phyloP scores from a whole-genome alignment of 1,284 basidiomycete genomes.

The Termitomyces sp. region DNA sequence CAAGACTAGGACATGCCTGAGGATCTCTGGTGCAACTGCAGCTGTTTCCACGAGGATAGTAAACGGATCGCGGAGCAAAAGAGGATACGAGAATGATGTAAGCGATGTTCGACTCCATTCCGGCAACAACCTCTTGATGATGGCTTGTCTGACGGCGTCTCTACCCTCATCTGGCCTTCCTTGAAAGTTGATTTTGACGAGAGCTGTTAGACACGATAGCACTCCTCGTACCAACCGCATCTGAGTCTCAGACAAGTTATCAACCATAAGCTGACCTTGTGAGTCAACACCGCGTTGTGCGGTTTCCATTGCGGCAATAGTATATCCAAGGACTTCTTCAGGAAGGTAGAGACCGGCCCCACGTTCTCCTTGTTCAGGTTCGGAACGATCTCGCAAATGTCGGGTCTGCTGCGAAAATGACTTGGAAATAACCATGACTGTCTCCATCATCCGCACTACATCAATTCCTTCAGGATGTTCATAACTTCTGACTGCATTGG shows the following conservation, averaged over 20 bases:
- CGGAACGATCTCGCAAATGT: constrained; percentile 68
- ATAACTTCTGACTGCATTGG: constrained; percentile 46
- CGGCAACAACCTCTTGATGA: constrained; percentile 82
- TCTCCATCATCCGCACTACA: constrained; percentile 72
- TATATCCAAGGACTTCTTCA: constrained; percentile 88
- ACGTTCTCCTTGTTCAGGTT: constrained; percentile 67
- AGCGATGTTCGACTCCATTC: constrained; percentile 84
- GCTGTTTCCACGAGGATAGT: constrained; percentile 85
- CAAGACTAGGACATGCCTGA: constrained; percentile 79
- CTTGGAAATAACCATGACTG: constrained; percentile 65
- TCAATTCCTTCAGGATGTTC: constrained; percentile 51
- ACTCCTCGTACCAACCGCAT: constrained; percentile 69
- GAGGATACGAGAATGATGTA: constrained; percentile 69
- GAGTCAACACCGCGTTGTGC: constrained; percentile 65
- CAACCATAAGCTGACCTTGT: constrained; percentile 53
- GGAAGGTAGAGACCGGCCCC: constrained; percentile 83
- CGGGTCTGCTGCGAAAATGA: constrained; percentile 69
- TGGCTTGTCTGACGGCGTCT: constrained; percentile 73
- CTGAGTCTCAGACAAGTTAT: constrained; percentile 75
- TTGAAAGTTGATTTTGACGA: constrained; percentile 70
- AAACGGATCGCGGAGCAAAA: constrained; percentile 84
- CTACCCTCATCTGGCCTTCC: constrained; percentile 63
- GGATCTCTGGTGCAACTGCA: constrained; percentile 81
- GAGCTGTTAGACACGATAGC: constrained; percentile 29
- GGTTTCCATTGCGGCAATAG: constrained; percentile 78